Evolutionary conservation across 805 yeast species (phyloP).

Genomic region (Yamadazyma philogaea): DNA sequence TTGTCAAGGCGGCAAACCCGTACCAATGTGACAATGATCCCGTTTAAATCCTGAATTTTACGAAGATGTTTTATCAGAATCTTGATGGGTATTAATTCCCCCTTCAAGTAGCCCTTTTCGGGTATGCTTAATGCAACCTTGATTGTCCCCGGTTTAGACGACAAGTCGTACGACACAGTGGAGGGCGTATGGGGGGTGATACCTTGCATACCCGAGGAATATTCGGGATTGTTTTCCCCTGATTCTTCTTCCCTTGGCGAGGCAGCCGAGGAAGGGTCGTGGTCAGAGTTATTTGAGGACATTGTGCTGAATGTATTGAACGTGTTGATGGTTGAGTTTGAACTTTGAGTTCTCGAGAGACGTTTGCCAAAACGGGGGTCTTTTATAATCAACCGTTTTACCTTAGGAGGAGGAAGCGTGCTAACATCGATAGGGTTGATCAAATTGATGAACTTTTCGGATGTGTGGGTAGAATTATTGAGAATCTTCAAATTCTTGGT

Average conservation of each 20-base stretch:
- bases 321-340: conserved; percentile 31
- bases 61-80: conserved; percentile 67
- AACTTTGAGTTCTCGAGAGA: conserved; percentile 34
- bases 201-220: conserved; percentile 1
- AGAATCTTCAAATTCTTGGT: conserved; percentile 26
- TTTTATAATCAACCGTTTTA: conserved; percentile 61
- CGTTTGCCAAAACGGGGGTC: conserved; percentile 37
- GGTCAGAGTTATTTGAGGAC: conserved; percentile 33
- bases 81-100: conserved; percentile 75
- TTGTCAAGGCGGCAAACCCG: conserved; percentile 67
- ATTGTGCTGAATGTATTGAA: conserved; percentile 27
- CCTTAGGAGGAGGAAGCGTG: conserved; percentile 60
- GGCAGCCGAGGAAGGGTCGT: conserved; percentile 5
- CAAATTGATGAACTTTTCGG: conserved; percentile 59
- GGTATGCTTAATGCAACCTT: conserved; percentile 40
- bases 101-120: conserved; percentile 69
- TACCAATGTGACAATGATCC: conserved; percentile 74
- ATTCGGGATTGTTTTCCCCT: neutral
- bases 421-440: conserved; percentile 75
- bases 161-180: conserved; percentile 9
- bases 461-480: conserved; percentile 31
- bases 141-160: conserved; percentile 26
- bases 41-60: conserved; percentile 63
- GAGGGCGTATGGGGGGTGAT: conserved; percentile 7
- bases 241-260: conserved; percentile 3